Conservation (phyloP, 148 eudicot genomes). For the Camellia lanceoleosa region DNA sequence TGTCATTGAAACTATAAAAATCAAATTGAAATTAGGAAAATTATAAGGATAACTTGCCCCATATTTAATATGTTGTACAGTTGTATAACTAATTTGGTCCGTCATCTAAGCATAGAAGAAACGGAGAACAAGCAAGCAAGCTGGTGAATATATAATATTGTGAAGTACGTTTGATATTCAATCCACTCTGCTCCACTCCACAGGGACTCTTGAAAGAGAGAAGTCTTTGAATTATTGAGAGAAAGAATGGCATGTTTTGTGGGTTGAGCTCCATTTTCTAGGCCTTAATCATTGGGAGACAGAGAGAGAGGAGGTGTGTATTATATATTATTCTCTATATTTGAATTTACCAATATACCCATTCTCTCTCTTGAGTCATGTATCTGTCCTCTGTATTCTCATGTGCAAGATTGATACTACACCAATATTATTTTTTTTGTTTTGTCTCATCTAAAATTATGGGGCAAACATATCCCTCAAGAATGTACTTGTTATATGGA, state of each 20-base stretch:
- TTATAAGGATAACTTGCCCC: too few relatives aligned
- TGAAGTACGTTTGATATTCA: slow-evolving; percentile 13
- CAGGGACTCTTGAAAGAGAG: neutral
- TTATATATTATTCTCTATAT: neutral
- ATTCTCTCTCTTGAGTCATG: neutral
- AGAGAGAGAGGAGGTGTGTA: neutral
- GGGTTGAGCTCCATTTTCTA: slow-evolving; percentile 25
- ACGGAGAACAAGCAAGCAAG: slow-evolving; percentile 17
- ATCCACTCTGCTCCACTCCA: slow-evolving; percentile 11
- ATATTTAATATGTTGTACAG: neutral
- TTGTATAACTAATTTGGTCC: slow-evolving; percentile 11
- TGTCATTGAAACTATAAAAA: too few relatives aligned
- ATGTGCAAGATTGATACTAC: too few relatives aligned
- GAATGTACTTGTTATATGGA: too few relatives aligned
- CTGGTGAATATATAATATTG: slow-evolving; percentile 3
- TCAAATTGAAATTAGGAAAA: too few relatives aligned
- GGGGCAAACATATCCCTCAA: too few relatives aligned
- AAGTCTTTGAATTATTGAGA: slow-evolving; percentile 8
- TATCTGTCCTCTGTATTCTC: too few relatives aligned
- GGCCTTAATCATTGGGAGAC: slow-evolving; percentile 19
- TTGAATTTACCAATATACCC: neutral
- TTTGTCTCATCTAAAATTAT: too few relatives aligned
- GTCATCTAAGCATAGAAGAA: slow-evolving; percentile 14
- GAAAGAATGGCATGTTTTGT: slow-evolving; percentile 20
- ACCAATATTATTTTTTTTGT: too few relatives aligned